Base-by-base conservation (phyloP, 2,329 filamentous ascomycete genomes). In the Cadophora malorum region DNA sequence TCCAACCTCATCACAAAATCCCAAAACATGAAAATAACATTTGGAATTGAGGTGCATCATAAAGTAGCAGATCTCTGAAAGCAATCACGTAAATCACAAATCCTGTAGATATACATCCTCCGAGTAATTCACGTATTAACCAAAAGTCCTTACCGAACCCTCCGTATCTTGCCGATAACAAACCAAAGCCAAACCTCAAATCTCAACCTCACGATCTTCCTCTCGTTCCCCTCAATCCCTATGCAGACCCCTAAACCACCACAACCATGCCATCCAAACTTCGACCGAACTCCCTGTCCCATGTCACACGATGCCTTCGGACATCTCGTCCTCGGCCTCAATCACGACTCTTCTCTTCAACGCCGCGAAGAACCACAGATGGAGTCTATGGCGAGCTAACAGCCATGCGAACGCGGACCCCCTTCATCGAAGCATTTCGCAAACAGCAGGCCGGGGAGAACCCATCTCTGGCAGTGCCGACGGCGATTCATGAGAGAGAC, bases 351-450 rank as follows among this genome's bases (percentile, higher is more conserved):
- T 76, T 73, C 50, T 74, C 70, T 28, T 67, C 68, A 3, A 68
- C 60, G 28, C 6, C 63, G 58, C 62, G 66, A 63, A 72, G 69
- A 47, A 49, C 16, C 19, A 77, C 72, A 45, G 86, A 88, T 79
- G 87, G 87, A 3, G 86, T 89, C n/a, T 88, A 88, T 74, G 80
- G 82, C 59, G 86, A 84, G 64, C 79, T 89, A 63, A 87, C 86
- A 60, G 83, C 84, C 21, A 85, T 86, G 79, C 81, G 87, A 55
- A 85, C 89, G 8, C 86, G 86, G 69, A 89, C 84, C n/a, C 89
- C 90, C 33, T 91, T 89, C 87, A 84, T 91, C 50, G 87, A 91
- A 72, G 90, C 90, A 0, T 80, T 91, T 60, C 82, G 82, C 23
- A 81, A 84, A 71, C 83, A 85, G 72, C 83, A 85, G 67, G 23